These are phyloP conservation scores for Sporisorium scitamineum DNA, from an alignment of 1,284 basidiomycete species.

Conservation along the genomic window DNA sequence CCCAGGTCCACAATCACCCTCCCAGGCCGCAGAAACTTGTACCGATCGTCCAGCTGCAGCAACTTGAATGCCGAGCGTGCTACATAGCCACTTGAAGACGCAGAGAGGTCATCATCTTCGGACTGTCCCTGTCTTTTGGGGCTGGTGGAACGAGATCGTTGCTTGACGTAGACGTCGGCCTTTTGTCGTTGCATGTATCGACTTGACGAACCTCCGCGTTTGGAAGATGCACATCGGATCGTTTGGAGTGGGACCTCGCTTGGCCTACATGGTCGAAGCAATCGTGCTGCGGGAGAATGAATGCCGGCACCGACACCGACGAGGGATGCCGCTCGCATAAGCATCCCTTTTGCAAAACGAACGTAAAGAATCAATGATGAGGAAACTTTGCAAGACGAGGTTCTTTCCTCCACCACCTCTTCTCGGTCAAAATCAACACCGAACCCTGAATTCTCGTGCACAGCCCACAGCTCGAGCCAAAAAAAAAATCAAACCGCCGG, in stretches of 20 bases:
- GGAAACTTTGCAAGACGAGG: too few relatives aligned
- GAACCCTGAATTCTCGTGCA: background rate
- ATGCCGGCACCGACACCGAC: background rate
- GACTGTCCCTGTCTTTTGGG: background rate
- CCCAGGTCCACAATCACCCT: constrained; percentile 60
- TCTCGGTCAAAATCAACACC: constrained; percentile 7
- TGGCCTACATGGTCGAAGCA: background rate
- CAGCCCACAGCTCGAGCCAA: constrained; percentile 1
- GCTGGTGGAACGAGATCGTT: constrained; percentile 5
- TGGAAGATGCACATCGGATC: constrained; percentile 28
- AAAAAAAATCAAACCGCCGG: constrained; percentile 2
- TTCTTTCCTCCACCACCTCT: background rate
- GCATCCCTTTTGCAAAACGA: constrained; percentile 3
- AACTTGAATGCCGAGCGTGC: constrained; percentile 64
- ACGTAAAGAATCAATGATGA: background rate
- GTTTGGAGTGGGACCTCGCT: background rate
- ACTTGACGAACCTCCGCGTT: constrained; percentile 40
- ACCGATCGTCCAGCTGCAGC: constrained; percentile 54
- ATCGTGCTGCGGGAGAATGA: background rate
- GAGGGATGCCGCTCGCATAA: background rate
- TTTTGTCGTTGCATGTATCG: constrained; percentile 48
- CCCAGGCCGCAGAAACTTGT: constrained; percentile 47
- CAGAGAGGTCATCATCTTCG: constrained; percentile 10
- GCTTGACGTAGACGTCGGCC: constrained; percentile 44
- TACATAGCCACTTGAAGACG: constrained; percentile 28